Evolutionary conservation across 495 filamentous ascomycete species (phyloP), one percentile per base, ranked within the genome.

Genomic region (Rhypophila decipiens): DNA sequence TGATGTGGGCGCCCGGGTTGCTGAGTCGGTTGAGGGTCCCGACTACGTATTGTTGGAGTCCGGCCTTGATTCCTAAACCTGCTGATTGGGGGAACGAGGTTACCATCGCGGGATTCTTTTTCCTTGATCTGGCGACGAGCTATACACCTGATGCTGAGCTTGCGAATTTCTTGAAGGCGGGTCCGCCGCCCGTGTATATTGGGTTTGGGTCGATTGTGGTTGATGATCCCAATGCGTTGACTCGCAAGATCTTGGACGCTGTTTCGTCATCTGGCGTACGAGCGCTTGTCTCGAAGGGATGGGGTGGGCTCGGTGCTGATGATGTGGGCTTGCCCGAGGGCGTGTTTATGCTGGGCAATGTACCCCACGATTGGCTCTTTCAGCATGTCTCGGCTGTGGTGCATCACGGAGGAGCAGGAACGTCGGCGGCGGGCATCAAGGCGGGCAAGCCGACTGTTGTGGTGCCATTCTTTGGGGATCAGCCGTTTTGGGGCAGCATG

Each of bases 301-400:
- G 87, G 87, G 84, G 87, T 24, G 83, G 83, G 0, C 59, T 91
- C 3, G 86, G 86, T 19, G 77, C 74, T 2, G 80, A 85, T 37
- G 65, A 74, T 5, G 56, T 83, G 0, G 74, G 73, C 2, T 58
- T 82, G 9, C 83, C 82, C 0, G 77, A 87, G 0, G 74, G 75
- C 20, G 76, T 90, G n/a, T 87, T 86, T 51, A 80, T 88, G 72
- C 73, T 90, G 7, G 87, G 83, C 4, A 87, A 88, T 52, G 75
- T 78, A 40, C 87, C 87, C 4, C 87, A 93, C 49, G 87, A 91
- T 56, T 90, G 86, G 87, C 68, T 94, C 1, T 94, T 94, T 57
- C 63, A 79, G 39, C 79, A 74, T 17, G 86, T 94, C 0, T 82
- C 85, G 1, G 78, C 74, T 39, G 87, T 94, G 2, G 80, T 88